These are phyloP conservation scores for Globisporangium middletonii DNA, from an alignment of 352 stramenopile species.

Conservation along the genomic window DNA sequence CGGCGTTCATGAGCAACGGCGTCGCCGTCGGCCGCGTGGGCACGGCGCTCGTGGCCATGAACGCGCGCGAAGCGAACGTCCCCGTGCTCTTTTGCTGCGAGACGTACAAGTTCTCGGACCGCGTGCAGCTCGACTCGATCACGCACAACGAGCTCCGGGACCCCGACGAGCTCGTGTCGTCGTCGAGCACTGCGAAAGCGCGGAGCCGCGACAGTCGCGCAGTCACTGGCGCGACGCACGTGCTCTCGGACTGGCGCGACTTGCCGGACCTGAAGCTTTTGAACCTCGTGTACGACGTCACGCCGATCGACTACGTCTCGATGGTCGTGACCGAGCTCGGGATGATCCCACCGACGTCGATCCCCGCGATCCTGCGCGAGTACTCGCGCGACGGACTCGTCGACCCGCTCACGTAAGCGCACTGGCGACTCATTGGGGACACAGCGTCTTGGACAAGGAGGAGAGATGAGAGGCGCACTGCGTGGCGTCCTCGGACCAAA, in stretches of 20 bases:
- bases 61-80: conserved; percentile 88
- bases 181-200: conserved; percentile 48
- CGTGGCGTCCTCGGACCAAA: background rate
- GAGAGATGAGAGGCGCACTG: background rate
- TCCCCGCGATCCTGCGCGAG: conserved; percentile 96
- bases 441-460: background rate
- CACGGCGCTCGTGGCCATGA: conserved; percentile 91
- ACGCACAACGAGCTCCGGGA: conserved; percentile 97
- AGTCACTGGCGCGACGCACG: conserved; percentile 32
- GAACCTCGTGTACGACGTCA: conserved; percentile 95
- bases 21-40: conserved; percentile 88
- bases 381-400: conserved; percentile 67
- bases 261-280: conserved; percentile 68
- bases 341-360: conserved; percentile 96
- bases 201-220: conserved; percentile 16
- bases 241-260: conserved; percentile 78
- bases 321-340: conserved; percentile 97
- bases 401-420: conserved; percentile 26
- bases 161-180: conserved; percentile 82
- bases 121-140: conserved; percentile 97
- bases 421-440: background rate
- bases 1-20: conserved; percentile 95
- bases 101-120: conserved; percentile 97
- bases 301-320: conserved; percentile 94
- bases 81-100: conserved; percentile 98